Percentiles rank a stretch among this genome's conserved stretches.
Evolutionary conservation across 495 filamentous ascomycete genomes (phyloP).

Genomic region (Terfezia boudieri): DNA sequence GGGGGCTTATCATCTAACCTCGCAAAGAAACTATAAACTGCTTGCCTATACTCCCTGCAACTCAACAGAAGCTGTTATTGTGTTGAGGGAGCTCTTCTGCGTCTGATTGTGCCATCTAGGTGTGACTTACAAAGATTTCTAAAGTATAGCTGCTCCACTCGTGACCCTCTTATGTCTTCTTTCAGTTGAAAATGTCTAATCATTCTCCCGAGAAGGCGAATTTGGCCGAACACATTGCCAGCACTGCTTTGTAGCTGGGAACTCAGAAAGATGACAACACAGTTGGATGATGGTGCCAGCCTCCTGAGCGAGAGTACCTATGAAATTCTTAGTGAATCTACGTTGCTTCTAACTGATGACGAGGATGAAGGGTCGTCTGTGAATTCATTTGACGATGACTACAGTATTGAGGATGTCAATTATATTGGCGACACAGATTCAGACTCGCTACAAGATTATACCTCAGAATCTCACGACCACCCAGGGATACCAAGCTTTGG

Average conservation of each 20-base stretch:
- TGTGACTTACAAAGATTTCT: background rate
- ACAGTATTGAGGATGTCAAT: constrained; percentile 6
- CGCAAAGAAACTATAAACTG: too few species aligned
- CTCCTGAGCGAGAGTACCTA: constrained; percentile 16
- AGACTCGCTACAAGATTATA: constrained; percentile 2
- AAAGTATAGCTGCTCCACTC: background rate
- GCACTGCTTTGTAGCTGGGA: background rate
- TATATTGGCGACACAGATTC: constrained; percentile 14
- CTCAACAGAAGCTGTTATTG: too few species aligned
- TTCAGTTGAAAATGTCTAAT: background rate
- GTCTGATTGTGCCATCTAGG: too few species aligned
- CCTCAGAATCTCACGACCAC: constrained; percentile 5
- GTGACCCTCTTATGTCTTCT: background rate
- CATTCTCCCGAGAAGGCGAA: background rate
- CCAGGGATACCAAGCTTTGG: constrained; percentile 18
- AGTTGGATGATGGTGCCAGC: background rate
- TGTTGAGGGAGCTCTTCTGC: too few species aligned
- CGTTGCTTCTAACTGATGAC: constrained; percentile 14
- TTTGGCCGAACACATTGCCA: background rate
- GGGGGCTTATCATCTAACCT: too few species aligned
- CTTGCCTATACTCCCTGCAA: too few species aligned
- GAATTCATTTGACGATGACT: constrained; percentile 15
- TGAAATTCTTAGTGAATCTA: constrained; percentile 18
- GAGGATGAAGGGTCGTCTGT: constrained; percentile 16
- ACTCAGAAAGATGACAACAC: background rate